Base-by-base conservation (phyloP, 495 filamentous ascomycete species). In the Neurospora tetraspora region DNA sequence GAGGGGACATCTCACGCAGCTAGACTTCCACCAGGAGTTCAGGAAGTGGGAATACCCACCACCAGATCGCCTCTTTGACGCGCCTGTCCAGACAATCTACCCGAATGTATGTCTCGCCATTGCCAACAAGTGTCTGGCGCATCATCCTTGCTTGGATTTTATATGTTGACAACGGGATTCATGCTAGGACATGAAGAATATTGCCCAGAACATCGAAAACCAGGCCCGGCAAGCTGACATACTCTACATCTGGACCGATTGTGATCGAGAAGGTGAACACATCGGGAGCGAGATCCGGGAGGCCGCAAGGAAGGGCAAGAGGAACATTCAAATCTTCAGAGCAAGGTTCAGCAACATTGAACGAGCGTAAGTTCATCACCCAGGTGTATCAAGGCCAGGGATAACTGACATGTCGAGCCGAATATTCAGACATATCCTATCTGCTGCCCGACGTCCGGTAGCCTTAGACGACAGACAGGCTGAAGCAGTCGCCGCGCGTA, bases 231-330 rank as follows among this genome's bases (percentile, higher is more conserved):
- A 87, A 76, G 83, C 88, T 71, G 86, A 85, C 75, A 89, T 88
- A 23, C 85, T 99, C 16, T 96, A 94, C 80, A 97, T 99, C 76
- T 99, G 96, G 96, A 99, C 96, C 1, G 96, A 99, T 86, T 98
- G 96, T 82, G 96, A 99, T 85, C 90, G 94, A 69, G 96, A 99
- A 85, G 96, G 96, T 18, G 96, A 99, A 81, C 91, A 98, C 77
- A 99, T 99, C 74, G 96, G 96, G 1, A 84, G 91, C n/a, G 96
- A 98, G 78, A 94, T 99, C 70, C 89, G 93, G 43, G 88, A 92
- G 72, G 90, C 94, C 42, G 96, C 96, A 20, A 84, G 84, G 71
- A 87, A 88, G 77, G 90, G 89, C 31, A 98, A 98, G 77, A 77
- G 84, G 23, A 83, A 84, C 1, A 87, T 99, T 42, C 85, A 94